Conservation (phyloP, 495 filamentous ascomycete species). For the Aspergillus incahuasiensis region DNA sequence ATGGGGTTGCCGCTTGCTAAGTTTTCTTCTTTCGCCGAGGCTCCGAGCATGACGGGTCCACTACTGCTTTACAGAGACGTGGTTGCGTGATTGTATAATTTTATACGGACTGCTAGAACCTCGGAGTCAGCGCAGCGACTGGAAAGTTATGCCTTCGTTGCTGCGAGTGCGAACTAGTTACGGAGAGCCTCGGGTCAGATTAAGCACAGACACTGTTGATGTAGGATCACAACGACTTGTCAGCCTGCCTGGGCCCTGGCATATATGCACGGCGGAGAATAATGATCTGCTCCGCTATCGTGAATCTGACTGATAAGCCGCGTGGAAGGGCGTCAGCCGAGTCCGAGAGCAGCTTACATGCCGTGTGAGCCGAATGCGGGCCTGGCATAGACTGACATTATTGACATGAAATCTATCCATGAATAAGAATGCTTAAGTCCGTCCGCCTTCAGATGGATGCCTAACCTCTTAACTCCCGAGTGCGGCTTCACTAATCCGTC, state of each 20-base stretch:
- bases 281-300: not conserved
- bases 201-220: too few species aligned
- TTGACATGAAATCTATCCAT: not conserved
- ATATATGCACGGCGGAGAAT: not conserved
- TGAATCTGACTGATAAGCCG: not conserved
- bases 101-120: too few species aligned
- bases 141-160: too few species aligned
- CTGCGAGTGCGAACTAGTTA: too few species aligned
- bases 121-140: too few species aligned
- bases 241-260: not conserved
- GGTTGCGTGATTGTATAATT: too few species aligned
- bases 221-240: too few species aligned
- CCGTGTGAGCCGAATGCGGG: slow-evolving; percentile 14
- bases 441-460: not conserved
- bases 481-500: not conserved
- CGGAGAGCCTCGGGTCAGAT: too few species aligned
- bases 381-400: not conserved
- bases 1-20: not conserved
- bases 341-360: slow-evolving; percentile 1
- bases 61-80: not conserved
- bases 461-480: not conserved
- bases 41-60: not conserved
- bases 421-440: not conserved
- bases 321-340: not conserved
- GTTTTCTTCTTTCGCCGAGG: not conserved